Percentiles rank a stretch among this genome's conserved stretches.
phyloP scores from a whole-genome alignment of 148 eudicot species.

The Dianthus caryophyllus region DNA sequence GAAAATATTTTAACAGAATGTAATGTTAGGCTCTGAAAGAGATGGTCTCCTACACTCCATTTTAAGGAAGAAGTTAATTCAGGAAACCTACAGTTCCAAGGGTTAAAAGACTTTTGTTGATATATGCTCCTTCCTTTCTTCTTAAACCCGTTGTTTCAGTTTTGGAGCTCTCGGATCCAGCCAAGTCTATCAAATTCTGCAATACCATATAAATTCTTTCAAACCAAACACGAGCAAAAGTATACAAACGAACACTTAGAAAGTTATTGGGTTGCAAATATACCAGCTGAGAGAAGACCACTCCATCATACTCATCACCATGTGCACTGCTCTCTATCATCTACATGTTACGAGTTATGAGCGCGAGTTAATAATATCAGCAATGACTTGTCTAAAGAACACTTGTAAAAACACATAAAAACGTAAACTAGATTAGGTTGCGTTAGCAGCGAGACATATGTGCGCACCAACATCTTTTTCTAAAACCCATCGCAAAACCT shows the following conservation, averaged over 20 bases:
- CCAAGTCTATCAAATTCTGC: constrained; percentile 77
- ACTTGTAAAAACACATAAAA: background rate
- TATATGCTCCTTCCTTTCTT: constrained; percentile 80
- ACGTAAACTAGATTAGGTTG: background rate
- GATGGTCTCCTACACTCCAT: background rate
- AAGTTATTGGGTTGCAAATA: background rate
- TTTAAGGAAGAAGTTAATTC: no score
- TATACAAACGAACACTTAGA: background rate
- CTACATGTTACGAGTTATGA: constrained; percentile 38
- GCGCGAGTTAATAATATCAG: background rate
- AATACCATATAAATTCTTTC: constrained; percentile 13
- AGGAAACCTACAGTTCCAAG: constrained; percentile 69
- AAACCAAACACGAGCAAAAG: constrained; percentile 3
- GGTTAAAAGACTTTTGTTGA: constrained; percentile 73
- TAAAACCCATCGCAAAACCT: no score
- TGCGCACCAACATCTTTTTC: no score
- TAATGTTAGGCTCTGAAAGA: background rate
- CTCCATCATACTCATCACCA: constrained; percentile 97
- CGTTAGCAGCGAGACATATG: background rate
- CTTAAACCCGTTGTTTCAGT: constrained; percentile 73
- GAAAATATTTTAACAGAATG: background rate
- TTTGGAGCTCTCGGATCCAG: constrained; percentile 87
- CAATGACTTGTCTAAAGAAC: background rate
- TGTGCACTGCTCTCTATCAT: constrained; percentile 97
- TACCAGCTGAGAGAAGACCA: constrained; percentile 96